These are phyloP conservation scores for Tilletia indica DNA, from an alignment of 1,284 basidiomycete species.

Conservation along the genomic window DNA sequence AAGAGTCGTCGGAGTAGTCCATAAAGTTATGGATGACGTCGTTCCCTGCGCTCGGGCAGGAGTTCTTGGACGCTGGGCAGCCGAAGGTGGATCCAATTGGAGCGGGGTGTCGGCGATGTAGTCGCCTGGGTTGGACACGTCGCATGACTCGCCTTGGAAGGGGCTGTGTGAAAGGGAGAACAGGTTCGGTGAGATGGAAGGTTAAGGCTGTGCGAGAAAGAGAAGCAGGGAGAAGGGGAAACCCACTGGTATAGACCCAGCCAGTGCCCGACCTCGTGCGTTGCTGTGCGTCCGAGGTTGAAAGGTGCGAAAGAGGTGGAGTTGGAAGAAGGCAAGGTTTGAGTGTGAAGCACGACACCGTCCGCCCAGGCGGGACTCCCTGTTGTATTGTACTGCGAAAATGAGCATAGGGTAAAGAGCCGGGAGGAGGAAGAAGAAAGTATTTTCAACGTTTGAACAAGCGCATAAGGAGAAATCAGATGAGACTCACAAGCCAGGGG, in stretches of 20 bases:
- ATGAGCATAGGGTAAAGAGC: too few relatives aligned
- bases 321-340: constrained; percentile 59
- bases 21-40: constrained; percentile 41
- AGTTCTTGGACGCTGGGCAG: constrained; percentile 32
- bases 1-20: constrained; percentile 34
- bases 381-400: too few relatives aligned
- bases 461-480: too few relatives aligned
- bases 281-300: constrained; percentile 63
- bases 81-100: constrained; percentile 29
- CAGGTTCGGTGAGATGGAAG: too few relatives aligned
- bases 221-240: too few relatives aligned
- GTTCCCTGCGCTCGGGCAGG: constrained; percentile 26
- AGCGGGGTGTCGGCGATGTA: constrained; percentile 62
- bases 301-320: constrained; percentile 59
- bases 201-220: too few relatives aligned
- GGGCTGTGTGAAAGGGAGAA: constrained; percentile 43
- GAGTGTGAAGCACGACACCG: constrained; percentile 61
- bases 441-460: too few relatives aligned
- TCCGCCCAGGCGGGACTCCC: constrained; percentile 40
- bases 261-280: constrained; percentile 61
- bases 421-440: too few relatives aligned
- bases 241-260: constrained; percentile 62
- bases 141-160: constrained; percentile 64
- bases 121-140: constrained; percentile 58
- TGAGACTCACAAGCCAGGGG: constrained; percentile 43